Evolutionary conservation across 768 basidiomycete genomes (phyloP).

Genomic region (Fistulinella prunicolor): DNA sequence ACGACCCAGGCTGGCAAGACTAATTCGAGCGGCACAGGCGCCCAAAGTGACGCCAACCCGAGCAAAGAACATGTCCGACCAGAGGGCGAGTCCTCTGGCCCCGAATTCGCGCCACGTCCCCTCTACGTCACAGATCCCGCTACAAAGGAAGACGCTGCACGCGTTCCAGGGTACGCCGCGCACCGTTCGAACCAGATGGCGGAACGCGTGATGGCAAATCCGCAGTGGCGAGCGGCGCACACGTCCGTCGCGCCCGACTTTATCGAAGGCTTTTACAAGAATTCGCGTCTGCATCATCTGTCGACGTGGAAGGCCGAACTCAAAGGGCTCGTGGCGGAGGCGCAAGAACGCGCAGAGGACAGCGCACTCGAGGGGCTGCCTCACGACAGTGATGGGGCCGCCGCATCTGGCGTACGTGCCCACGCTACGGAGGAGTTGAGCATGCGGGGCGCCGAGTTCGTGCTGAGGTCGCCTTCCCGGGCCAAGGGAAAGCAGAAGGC

Average conservation of each 20-base stretch:
- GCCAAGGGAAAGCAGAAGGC: conserved; percentile 52
- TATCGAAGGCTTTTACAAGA: conserved; percentile 78
- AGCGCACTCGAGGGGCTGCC: conserved; percentile 16
- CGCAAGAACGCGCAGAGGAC: conserved; percentile 67
- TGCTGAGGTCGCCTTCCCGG: conserved; percentile 46
- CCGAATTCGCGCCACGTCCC: conserved; percentile 17
- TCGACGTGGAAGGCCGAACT: conserved; percentile 92
- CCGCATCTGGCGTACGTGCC: neutral
- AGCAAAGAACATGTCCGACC: too few species aligned
- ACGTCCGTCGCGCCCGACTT: conserved; percentile 86
- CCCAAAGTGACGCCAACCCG: neutral
- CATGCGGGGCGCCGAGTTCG: conserved; percentile 52
- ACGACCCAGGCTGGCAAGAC: neutral
- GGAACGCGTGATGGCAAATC: conserved; percentile 74
- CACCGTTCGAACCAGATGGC: conserved; percentile 70
- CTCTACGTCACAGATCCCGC: conserved; percentile 43
- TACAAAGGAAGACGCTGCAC: conserved; percentile 41
- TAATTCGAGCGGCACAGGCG: neutral
- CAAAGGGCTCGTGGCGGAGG: conserved; percentile 71
- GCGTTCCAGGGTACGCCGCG: conserved; percentile 64
- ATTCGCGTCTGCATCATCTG: conserved; percentile 91
- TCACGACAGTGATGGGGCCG: neutral
- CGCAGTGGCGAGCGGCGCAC: conserved; percentile 83
- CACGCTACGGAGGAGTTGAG: conserved; percentile 35
- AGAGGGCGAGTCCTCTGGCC: neutral